These are phyloP conservation scores for Canavalia gladiata DNA, from an alignment of 306 rosid species.

Conservation along the genomic window DNA sequence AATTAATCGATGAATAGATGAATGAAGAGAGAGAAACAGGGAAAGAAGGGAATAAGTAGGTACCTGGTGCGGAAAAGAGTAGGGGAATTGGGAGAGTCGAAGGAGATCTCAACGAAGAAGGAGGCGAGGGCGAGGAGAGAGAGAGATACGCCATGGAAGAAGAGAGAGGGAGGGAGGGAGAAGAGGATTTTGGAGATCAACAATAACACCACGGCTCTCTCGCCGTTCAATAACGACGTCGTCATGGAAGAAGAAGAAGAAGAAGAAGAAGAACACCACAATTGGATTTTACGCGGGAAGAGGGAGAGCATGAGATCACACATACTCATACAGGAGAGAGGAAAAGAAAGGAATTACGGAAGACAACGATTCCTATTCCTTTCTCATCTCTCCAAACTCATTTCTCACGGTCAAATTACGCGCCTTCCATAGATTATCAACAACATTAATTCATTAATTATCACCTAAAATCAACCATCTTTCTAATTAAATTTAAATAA, in stretches of 20 bases:
- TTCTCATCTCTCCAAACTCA: slow-evolving; percentile 17
- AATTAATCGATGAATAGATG: background rate
- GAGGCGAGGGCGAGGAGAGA: slow-evolving; percentile 77
- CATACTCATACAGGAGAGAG: background rate
- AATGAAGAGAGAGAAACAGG: background rate
- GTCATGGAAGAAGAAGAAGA: slow-evolving; percentile 25
- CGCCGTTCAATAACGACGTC: slow-evolving; percentile 64
- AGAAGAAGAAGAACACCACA: background rate
- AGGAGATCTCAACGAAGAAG: slow-evolving; percentile 72
- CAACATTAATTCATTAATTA: background rate
- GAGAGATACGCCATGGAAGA: slow-evolving; percentile 78
- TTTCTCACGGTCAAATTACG: slow-evolving; percentile 22
- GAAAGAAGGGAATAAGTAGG: background rate
- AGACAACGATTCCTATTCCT: background rate
- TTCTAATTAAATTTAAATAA: background rate
- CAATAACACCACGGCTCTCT: slow-evolving; percentile 73
- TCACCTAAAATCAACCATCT: background rate
- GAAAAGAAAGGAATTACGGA: background rate
- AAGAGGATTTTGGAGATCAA: slow-evolving; percentile 65
- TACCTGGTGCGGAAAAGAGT: slow-evolving; percentile 72
- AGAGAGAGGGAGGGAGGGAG: slow-evolving; percentile 81
- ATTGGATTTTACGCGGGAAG: slow-evolving; percentile 53
- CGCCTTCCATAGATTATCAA: background rate
- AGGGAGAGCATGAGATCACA: background rate
- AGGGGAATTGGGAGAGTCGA: slow-evolving; percentile 60